These are phyloP conservation scores for Curvularia eragrostidis DNA, from an alignment of 2,329 filamentous ascomycete genomes.

Conservation along the genomic window DNA sequence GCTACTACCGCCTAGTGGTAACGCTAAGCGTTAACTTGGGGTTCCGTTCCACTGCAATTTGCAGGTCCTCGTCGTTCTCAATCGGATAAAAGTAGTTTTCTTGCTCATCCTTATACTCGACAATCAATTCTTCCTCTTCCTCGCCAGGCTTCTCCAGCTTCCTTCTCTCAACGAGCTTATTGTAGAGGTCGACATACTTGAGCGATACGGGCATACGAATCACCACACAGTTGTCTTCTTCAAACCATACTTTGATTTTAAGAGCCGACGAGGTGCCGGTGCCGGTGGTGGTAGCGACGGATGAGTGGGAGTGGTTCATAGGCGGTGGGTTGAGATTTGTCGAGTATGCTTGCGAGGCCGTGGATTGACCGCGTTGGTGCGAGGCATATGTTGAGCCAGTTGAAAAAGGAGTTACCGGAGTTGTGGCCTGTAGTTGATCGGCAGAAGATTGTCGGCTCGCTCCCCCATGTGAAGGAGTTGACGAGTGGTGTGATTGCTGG, in stretches of 20 bases:
- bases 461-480: constrained; percentile 47
- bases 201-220: constrained; percentile 87
- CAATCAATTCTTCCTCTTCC: constrained; percentile 71
- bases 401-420: constrained; percentile 46
- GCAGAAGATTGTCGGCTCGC: constrained; percentile 47
- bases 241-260: constrained; percentile 95
- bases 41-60: constrained; percentile 80
- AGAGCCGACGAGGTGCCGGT: constrained; percentile 54
- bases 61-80: constrained; percentile 80
- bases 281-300: constrained; percentile 43
- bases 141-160: constrained; percentile 65
- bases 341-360: constrained; percentile 40
- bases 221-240: constrained; percentile 83
- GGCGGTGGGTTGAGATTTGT: constrained; percentile 42
- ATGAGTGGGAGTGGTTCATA: constrained; percentile 49
- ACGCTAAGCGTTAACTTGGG: constrained; percentile 78
- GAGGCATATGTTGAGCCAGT: constrained; percentile 49
- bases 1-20: constrained; percentile 25
- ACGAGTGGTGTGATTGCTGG: constrained; percentile 55
- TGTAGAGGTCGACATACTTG: constrained; percentile 75
- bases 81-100: constrained; percentile 77
- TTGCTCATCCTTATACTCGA: constrained; percentile 86
- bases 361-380: constrained; percentile 52
- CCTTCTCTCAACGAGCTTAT: constrained; percentile 84
- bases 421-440: constrained; percentile 48